Percentiles rank a stretch among this genome's conserved stretches.
Evolutionary conservation across 371 early-diverging fungal species (phyloP).

Genomic region (Mucor plumbeus): DNA sequence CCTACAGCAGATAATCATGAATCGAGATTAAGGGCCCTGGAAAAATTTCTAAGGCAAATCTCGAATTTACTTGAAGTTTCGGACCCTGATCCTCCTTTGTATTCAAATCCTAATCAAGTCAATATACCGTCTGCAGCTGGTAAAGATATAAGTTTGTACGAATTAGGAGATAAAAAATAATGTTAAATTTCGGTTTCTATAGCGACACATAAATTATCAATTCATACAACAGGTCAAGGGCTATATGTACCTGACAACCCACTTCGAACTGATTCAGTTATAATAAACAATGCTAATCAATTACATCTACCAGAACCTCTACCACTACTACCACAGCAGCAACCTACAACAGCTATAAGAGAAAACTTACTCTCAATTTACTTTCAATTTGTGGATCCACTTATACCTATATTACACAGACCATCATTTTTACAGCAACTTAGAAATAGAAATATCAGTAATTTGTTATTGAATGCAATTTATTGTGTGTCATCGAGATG

Average conservation of each 20-base stretch:
- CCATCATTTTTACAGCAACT: constrained; percentile 39
- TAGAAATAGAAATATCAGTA: constrained; percentile 7
- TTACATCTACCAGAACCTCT: neutral
- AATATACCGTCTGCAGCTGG: neutral
- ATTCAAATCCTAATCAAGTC: constrained; percentile 6
- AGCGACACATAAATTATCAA: constrained; percentile 15
- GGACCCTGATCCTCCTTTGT: constrained; percentile 15
- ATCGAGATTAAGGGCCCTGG: constrained; percentile 19
- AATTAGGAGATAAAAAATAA: too few species aligned
- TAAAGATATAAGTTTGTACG: too few species aligned
- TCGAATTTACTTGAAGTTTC: constrained; percentile 20
- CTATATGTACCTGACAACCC: constrained; percentile 29
- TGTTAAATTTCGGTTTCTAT: neutral
- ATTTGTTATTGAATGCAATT: constrained; percentile 36
- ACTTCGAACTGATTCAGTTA: constrained; percentile 27
- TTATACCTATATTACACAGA: constrained; percentile 68
- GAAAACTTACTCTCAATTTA: constrained; percentile 60
- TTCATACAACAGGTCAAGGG: constrained; percentile 33
- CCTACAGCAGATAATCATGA: constrained; percentile 23
- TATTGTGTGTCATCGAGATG: constrained; percentile 40
- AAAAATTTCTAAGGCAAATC: constrained; percentile 19
- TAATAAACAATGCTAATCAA: neutral
- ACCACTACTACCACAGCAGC: neutral
- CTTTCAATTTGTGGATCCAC: constrained; percentile 71
- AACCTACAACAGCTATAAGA: neutral